These are phyloP conservation scores for Stevia rebaudiana DNA, from an alignment of 140 eudicot species.

Conservation along the genomic window DNA sequence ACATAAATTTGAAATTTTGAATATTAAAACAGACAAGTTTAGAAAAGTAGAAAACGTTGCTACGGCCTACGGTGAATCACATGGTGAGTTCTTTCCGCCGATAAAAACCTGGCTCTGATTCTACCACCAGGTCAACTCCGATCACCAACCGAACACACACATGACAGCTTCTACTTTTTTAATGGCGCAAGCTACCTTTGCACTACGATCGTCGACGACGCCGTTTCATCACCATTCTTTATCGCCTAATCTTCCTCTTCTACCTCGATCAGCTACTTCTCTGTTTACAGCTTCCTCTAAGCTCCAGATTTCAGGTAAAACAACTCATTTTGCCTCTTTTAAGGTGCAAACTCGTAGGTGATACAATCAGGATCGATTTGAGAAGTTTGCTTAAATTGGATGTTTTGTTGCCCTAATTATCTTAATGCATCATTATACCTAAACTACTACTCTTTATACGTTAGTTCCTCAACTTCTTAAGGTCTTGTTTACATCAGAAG, in stretches of 20 bases:
- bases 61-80: conserved; percentile 31
- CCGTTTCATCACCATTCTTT: conserved; percentile 18
- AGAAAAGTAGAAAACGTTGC: neutral
- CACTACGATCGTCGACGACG: conserved; percentile 18
- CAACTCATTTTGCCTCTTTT: neutral
- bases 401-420: conserved; percentile 19
- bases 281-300: conserved; percentile 9
- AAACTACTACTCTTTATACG: neutral
- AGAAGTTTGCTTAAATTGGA: neutral
- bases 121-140: conserved; percentile 24
- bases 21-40: too few relatives aligned
- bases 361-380: conserved; percentile 4
- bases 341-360: neutral
- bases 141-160: conserved; percentile 13
- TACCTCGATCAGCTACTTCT: conserved; percentile 18
- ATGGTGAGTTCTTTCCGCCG: conserved; percentile 8
- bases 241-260: conserved; percentile 4
- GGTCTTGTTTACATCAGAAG: neutral
- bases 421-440: neutral
- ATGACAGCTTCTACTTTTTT: conserved; percentile 25
- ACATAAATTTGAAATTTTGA: too few relatives aligned
- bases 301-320: conserved; percentile 27
- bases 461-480: too few relatives aligned
- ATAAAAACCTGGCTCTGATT: conserved; percentile 8
- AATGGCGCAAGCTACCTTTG: conserved; percentile 14